Percentiles rank a stretch among this genome's conserved stretches.
phyloP scores from a whole-genome alignment of 345 rosid genomes.

The Populus tremula region DNA sequence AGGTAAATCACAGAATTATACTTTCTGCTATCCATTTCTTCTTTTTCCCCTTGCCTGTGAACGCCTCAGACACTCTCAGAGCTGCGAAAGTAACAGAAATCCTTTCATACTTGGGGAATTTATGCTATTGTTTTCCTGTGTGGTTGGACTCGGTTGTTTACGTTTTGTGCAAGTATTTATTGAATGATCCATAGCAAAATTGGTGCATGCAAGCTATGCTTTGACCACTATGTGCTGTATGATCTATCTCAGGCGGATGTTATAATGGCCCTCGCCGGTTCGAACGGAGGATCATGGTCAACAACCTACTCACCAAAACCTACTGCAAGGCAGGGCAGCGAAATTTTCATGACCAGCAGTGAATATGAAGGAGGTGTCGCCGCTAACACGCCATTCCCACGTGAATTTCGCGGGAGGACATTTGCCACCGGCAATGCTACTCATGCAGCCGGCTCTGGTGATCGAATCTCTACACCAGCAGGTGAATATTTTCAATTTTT shows the following conservation, averaged over 20 bases:
- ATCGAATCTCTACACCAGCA: constrained; percentile 40
- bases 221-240: constrained; percentile 20
- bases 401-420: constrained; percentile 44
- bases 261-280: constrained; percentile 95
- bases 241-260: constrained; percentile 72
- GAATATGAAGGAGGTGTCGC: constrained; percentile 31
- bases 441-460: constrained; percentile 37
- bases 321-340: constrained; percentile 23
- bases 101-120: background rate
- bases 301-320: constrained; percentile 72
- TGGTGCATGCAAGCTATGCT: background rate
- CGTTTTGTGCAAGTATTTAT: background rate
- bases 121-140: background rate
- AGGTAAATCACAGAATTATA: background rate
- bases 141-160: background rate
- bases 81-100: background rate
- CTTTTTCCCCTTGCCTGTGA: background rate
- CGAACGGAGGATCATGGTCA: constrained; percentile 96
- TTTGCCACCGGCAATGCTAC: constrained; percentile 20
- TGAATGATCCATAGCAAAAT: background rate
- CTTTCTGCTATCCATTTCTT: background rate
- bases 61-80: background rate
- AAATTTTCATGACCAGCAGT: constrained; percentile 20
- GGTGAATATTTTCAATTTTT: constrained; percentile 33
- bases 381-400: constrained; percentile 27